A percentile compares a stretch with the other conserved stretches of the same genome.
Evolutionary conservation across 306 rosid species (phyloP).

Genomic region (Arachis stenosperma): DNA sequence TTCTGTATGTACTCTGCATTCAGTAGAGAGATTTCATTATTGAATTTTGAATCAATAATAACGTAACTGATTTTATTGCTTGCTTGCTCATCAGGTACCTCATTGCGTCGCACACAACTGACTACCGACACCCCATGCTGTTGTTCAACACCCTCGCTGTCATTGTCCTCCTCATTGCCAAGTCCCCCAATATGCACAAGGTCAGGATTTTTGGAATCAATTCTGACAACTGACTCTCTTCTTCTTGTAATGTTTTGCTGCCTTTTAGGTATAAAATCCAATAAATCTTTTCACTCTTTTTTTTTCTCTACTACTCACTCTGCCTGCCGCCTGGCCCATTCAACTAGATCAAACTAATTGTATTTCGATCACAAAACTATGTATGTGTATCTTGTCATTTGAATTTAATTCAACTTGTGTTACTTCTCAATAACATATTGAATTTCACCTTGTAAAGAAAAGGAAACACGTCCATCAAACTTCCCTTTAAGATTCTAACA

Average conservation of each 20-base stretch:
- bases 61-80: neutral
- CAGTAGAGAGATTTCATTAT: too few relatives aligned
- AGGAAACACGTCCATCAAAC: too few relatives aligned
- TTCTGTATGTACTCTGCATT: conserved; percentile 73
- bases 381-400: neutral
- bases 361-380: too few relatives aligned
- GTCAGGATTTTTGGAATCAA: conserved; percentile 97
- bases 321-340: too few relatives aligned
- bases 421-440: neutral
- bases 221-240: conserved; percentile 60
- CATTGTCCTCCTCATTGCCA: conserved; percentile 82
- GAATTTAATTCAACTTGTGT: too few relatives aligned
- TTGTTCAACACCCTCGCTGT: conserved; percentile 85
- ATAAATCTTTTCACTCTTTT: conserved; percentile 40
- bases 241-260: conserved; percentile 36
- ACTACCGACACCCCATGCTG: conserved; percentile 93
- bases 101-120: conserved; percentile 98
- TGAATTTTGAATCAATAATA: too few relatives aligned
- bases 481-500: neutral
- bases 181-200: conserved; percentile 98
- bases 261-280: conserved; percentile 32
- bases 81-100: conserved; percentile 68
- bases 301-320: too few relatives aligned
- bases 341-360: too few relatives aligned
- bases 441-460: neutral